Evolutionary conservation across 2,329 filamentous ascomycete genomes (phyloP).

Genomic region (Periconia macrospinosa): DNA sequence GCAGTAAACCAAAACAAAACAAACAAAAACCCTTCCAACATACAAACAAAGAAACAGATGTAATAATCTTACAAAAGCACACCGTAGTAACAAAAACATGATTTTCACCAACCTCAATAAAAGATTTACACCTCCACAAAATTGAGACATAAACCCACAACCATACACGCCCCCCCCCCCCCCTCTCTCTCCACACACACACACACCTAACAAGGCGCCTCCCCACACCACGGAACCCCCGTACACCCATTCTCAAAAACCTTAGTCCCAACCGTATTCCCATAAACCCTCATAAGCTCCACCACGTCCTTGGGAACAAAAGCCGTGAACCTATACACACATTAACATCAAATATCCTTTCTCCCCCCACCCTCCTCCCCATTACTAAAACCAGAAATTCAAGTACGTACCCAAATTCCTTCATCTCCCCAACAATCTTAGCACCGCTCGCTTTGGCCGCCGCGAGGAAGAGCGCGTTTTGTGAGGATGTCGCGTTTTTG

Average conservation of each 20-base stretch:
- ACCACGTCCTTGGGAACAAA: slow-evolving; percentile 17
- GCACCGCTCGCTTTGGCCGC: slow-evolving; percentile 15
- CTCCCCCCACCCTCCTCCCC: not conserved
- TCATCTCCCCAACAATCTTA: slow-evolving; percentile 9
- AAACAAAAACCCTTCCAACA: no score
- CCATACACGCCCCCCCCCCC: no score
- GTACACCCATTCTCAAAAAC: slow-evolving; percentile 16
- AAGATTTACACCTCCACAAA: no score
- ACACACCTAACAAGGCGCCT: slow-evolving; percentile 18
- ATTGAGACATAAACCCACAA: no score
- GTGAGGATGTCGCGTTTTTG: slow-evolving; percentile 1
- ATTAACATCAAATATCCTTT: not conserved
- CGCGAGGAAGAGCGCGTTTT: slow-evolving; percentile 10
- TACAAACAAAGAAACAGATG: no score
- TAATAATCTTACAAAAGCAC: no score
- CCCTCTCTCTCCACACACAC: no score
- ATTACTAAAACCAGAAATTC: not conserved
- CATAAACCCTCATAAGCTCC: slow-evolving; percentile 11
- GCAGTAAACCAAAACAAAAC: no score
- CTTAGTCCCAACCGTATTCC: slow-evolving; percentile 9
- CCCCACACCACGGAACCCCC: slow-evolving; percentile 24
- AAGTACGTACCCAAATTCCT: slow-evolving; percentile 14
- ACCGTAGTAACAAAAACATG: no score
- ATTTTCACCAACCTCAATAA: no score
- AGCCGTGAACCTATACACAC: slow-evolving; percentile 13